These are phyloP conservation scores for Ploettnerulaceae sp. DNA, from an alignment of 2,329 filamentous ascomycete genomes.

Conservation along the genomic window DNA sequence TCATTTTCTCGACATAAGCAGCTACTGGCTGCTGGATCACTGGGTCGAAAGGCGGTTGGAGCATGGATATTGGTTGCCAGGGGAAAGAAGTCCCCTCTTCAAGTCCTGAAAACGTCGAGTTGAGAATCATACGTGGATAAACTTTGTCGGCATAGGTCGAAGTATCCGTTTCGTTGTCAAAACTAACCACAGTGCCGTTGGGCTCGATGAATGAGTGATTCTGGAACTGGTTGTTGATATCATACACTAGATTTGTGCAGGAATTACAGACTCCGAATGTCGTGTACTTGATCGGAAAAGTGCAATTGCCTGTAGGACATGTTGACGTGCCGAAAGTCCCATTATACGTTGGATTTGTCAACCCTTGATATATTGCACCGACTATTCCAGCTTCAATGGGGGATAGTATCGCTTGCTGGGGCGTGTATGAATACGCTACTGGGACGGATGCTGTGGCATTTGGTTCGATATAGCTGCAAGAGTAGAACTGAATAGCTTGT, in stretches of 20 bases:
- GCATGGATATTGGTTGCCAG: not conserved
- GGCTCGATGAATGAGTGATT: not conserved
- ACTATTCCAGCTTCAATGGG: conserved; percentile 1
- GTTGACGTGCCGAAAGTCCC: not conserved
- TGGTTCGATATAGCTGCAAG: not conserved
- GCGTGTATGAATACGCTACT: not conserved
- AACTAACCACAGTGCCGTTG: not conserved
- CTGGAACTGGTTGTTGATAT: conserved; percentile 2
- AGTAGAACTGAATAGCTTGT: conserved; percentile 7
- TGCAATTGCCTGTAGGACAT: conserved; percentile 5
- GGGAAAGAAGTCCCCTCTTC: not conserved
- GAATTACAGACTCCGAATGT: conserved; percentile 4
- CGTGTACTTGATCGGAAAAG: conserved; percentile 5
- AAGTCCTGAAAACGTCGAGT: not conserved
- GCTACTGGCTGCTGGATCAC: not conserved
- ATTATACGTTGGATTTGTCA: not conserved
- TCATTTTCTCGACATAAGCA: not conserved
- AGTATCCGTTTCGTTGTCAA: not conserved
- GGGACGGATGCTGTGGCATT: not conserved
- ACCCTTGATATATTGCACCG: conserved; percentile 1
- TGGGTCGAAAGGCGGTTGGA: conserved; percentile 3
- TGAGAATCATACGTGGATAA: not conserved
- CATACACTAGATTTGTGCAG: conserved; percentile 2
- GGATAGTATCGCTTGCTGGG: not conserved
- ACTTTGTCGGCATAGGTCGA: not conserved